phyloP scores from a whole-genome alignment of 768 basidiomycete species.

The Sporobolomyces pararoseus region DNA sequence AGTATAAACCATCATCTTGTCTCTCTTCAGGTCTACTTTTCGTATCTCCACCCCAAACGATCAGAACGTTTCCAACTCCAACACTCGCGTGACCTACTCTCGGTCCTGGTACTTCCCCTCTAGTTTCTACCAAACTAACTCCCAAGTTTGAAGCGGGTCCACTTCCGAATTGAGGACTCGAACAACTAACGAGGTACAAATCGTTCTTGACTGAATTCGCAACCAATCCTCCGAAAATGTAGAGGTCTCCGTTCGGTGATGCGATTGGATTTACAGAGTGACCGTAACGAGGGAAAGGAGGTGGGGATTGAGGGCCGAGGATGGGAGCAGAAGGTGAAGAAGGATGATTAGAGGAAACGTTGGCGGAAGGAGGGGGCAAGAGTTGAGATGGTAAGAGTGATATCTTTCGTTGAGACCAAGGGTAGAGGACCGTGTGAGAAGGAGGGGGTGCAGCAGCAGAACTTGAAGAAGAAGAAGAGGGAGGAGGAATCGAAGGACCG shows the following conservation, averaged over 20 bases:
- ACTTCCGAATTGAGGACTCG: neutral
- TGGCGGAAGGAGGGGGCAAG: conserved; percentile 69
- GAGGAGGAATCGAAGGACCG: too few species aligned
- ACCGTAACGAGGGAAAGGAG: conserved; percentile 94
- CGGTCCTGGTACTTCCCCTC: conserved; percentile 78
- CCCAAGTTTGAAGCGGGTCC: conserved; percentile 67
- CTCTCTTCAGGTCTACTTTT: conserved; percentile 64
- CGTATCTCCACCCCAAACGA: conserved; percentile 98
- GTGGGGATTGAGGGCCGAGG: conserved; percentile 57
- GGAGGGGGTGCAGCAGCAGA: neutral
- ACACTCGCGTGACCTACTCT: conserved; percentile 97
- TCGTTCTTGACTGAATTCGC: conserved; percentile 85
- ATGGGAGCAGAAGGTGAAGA: conserved; percentile 3
- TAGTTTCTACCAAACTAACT: conserved; percentile 76
- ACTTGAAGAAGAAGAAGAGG: neutral
- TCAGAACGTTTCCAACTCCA: conserved; percentile 87
- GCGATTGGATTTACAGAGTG: conserved; percentile 75
- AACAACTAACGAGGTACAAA: conserved; percentile 71
- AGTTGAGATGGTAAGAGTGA: conserved; percentile 57
- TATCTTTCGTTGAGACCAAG: conserved; percentile 76
- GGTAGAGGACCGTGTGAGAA: conserved; percentile 54
- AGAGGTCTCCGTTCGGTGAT: conserved; percentile 79
- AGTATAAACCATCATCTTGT: conserved; percentile 88
- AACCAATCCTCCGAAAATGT: conserved; percentile 94
- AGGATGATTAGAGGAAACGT: conserved; percentile 75